These are phyloP conservation scores for Penicillium dipodomyicola DNA, from an alignment of 495 filamentous ascomycete genomes.

Conservation along the genomic window DNA sequence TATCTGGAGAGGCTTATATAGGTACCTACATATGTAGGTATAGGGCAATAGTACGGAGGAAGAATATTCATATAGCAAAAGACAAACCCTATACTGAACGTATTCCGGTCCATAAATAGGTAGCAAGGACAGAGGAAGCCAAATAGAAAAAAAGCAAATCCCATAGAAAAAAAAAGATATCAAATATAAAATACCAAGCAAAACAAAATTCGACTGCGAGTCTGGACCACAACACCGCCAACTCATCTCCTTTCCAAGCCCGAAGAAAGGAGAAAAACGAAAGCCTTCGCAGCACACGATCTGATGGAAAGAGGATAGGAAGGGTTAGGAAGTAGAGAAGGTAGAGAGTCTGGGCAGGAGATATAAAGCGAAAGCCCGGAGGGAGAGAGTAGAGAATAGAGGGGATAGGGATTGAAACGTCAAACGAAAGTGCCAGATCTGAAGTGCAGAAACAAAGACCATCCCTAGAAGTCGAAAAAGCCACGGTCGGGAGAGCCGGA, in stretches of 20 bases:
- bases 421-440: slow-evolving; percentile 11
- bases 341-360: background rate
- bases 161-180: background rate
- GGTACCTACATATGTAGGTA: background rate
- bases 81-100: background rate
- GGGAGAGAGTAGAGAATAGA: slow-evolving; percentile 4
- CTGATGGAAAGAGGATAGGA: background rate
- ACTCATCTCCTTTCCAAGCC: background rate
- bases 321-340: background rate
- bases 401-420: background rate
- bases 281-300: slow-evolving; percentile 12
- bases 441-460: slow-evolving; percentile 17
- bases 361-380: background rate
- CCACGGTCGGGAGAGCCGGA: slow-evolving; percentile 21
- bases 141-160: slow-evolving; percentile 5
- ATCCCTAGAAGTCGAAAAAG: slow-evolving; percentile 28
- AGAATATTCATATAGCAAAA: slow-evolving; percentile 2
- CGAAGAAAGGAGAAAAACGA: background rate
- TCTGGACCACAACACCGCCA: slow-evolving; percentile 8
- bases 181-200: background rate
- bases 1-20: background rate
- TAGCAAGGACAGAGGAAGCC: slow-evolving; percentile 2
- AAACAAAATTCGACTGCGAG: slow-evolving; percentile 1
- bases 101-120: background rate
- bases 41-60: background rate